These are phyloP conservation scores for Candida krabiensis DNA, from an alignment of 805 yeast species.

Conservation along the genomic window DNA sequence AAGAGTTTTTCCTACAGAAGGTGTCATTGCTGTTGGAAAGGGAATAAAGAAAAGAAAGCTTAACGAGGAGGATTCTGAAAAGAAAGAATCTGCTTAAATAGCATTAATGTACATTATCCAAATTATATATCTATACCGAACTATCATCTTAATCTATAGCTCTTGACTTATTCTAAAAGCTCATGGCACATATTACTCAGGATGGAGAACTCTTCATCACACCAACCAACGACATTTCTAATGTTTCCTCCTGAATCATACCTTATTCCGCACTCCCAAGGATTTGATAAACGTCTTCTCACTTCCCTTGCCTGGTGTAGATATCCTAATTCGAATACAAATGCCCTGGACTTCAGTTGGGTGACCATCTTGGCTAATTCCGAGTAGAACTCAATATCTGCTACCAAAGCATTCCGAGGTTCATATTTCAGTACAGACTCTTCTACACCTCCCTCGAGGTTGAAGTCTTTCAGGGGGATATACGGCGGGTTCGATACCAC, in stretches of 20 bases:
- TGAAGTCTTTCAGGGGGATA: conserved; percentile 51
- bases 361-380: conserved; percentile 48
- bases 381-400: conserved; percentile 68
- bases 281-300: conserved; percentile 6
- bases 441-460: conserved; percentile 45
- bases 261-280: conserved; percentile 46
- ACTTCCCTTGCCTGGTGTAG: conserved; percentile 47
- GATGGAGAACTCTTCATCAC: conserved; percentile 11
- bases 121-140: conserved; percentile 7
- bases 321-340: conserved; percentile 79
- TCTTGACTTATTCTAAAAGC: too few relatives aligned
- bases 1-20: conserved; percentile 69
- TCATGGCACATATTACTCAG: conserved; percentile 18
- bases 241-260: conserved; percentile 51
- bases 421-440: conserved; percentile 70
- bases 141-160: conserved; percentile 2
- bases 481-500: conserved; percentile 93
- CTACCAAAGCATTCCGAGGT: conserved; percentile 78
- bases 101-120: conserved; percentile 1
- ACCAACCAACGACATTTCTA: conserved; percentile 69
- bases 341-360: conserved; percentile 46
- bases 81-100: conserved; percentile 9
- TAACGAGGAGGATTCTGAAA: conserved; percentile 15
- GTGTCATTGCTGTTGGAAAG: conserved; percentile 68
- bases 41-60: conserved; percentile 47